A percentile compares a stretch with the other conserved stretches of the same genome.
phyloP scores from a whole-genome alignment of 2,329 filamentous ascomycete species.

The Aspergillus novoparasiticus region DNA sequence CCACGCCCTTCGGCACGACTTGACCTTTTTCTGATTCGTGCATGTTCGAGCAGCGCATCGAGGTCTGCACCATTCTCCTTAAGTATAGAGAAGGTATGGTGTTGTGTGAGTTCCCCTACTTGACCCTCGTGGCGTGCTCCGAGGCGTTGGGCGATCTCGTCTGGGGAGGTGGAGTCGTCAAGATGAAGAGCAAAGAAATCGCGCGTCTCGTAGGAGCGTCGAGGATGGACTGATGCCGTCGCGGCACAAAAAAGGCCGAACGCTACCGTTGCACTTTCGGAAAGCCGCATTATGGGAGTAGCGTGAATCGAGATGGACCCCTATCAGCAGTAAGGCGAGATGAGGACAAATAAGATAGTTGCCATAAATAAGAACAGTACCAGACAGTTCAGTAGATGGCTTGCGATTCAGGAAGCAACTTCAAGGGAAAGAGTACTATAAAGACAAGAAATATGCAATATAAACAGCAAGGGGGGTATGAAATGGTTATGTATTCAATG shows the following conservation, averaged over 20 bases:
- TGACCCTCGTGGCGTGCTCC: constrained; percentile 80
- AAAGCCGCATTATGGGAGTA: constrained; percentile 27
- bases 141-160: constrained; percentile 68
- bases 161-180: constrained; percentile 65
- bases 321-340: constrained; percentile 16
- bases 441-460: background rate
- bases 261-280: constrained; percentile 24
- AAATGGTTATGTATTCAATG: background rate
- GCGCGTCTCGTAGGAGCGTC: constrained; percentile 74
- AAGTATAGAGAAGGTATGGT: constrained; percentile 81
- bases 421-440: background rate
- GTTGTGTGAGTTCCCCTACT: constrained; percentile 74
- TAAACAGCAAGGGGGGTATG: background rate
- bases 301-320: background rate
- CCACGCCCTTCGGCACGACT: constrained; percentile 43
- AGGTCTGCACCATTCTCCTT: constrained; percentile 59
- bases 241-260: constrained; percentile 45
- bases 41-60: constrained; percentile 53
- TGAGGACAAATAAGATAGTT: constrained; percentile 18
- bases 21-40: constrained; percentile 64
- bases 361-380: constrained; percentile 19
- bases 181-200: constrained; percentile 96
- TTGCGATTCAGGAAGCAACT: background rate
- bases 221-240: constrained; percentile 51
- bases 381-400: background rate